These are phyloP conservation scores for Phialophora macrospora DNA, from an alignment of 2,329 filamentous ascomycete genomes.

Conservation along the genomic window DNA sequence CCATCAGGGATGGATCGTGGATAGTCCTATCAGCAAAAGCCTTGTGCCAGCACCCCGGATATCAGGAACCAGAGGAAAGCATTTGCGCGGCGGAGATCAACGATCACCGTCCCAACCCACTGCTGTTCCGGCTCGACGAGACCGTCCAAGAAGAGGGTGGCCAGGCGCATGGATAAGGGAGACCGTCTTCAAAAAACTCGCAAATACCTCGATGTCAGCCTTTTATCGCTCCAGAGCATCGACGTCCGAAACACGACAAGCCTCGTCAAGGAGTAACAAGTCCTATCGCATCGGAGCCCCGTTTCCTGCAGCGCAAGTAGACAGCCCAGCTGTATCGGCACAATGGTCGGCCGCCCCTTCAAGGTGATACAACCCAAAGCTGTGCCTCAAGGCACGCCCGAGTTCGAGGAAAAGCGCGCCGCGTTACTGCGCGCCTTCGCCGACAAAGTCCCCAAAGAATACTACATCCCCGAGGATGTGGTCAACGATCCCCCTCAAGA, in stretches of 20 bases:
- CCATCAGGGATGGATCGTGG: neutral
- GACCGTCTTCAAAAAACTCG: neutral
- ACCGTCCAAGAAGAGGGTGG: neutral
- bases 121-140: neutral
- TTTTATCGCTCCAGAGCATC: neutral
- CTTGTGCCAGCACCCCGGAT: neutral
- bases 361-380: constrained; percentile 22
- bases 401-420: constrained; percentile 27
- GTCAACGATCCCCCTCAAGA: constrained; percentile 37
- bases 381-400: constrained; percentile 27
- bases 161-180: neutral
- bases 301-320: neutral
- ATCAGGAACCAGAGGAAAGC: constrained; percentile 15
- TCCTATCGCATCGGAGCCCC: neutral
- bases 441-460: constrained; percentile 49
- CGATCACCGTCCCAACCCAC: constrained; percentile 3
- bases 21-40: neutral
- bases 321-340: constrained; percentile 3
- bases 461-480: constrained; percentile 47
- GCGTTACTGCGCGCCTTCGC: constrained; percentile 24
- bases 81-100: constrained; percentile 23
- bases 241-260: neutral
- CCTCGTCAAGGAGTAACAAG: neutral
- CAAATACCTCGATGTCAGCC: neutral
- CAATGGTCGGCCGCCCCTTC: constrained; percentile 25